phyloP scores from a whole-genome alignment of 345 rosid genomes.

The Populus nigra region DNA sequence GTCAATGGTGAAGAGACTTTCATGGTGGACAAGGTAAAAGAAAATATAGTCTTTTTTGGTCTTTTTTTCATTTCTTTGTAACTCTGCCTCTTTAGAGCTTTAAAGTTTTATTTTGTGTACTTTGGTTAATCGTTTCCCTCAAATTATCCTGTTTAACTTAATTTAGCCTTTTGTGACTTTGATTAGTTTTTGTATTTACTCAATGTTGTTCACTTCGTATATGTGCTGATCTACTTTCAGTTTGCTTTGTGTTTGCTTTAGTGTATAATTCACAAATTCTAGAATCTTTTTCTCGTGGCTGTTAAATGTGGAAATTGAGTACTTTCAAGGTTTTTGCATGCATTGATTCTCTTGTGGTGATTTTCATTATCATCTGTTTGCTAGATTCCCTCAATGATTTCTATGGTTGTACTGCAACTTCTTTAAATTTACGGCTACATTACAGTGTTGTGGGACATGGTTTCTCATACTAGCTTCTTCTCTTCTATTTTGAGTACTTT shows the following conservation, averaged over 20 bases:
- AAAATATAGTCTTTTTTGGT: not conserved
- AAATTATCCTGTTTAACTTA: not conserved
- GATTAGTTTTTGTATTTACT: not conserved
- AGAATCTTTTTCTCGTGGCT: not conserved
- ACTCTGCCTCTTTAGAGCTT: not conserved
- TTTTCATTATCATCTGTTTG: not conserved
- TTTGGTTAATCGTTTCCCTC: not conserved
- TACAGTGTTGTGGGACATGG: conserved; percentile 33
- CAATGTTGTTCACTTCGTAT: not conserved
- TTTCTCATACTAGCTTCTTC: conserved; percentile 15
- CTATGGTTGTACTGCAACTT: conserved; percentile 7
- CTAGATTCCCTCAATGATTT: not conserved
- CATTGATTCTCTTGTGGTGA: not conserved
- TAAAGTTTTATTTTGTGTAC: not conserved
- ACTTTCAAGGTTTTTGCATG: conserved; percentile 12
- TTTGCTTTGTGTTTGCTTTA: not conserved
- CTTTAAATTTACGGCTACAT: conserved; percentile 38
- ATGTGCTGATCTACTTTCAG: not conserved
- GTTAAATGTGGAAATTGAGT: conserved; percentile 9
- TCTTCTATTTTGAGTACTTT: conserved; percentile 28
- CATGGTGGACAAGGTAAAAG: conserved; percentile 71
- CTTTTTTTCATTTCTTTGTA: not conserved
- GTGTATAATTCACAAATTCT: not conserved
- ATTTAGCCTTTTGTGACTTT: not conserved
- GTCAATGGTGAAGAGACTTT: conserved; percentile 88